These are phyloP conservation scores for Pythium coloratum DNA, from an alignment of 352 stramenopile genomes.

Conservation along the genomic window DNA sequence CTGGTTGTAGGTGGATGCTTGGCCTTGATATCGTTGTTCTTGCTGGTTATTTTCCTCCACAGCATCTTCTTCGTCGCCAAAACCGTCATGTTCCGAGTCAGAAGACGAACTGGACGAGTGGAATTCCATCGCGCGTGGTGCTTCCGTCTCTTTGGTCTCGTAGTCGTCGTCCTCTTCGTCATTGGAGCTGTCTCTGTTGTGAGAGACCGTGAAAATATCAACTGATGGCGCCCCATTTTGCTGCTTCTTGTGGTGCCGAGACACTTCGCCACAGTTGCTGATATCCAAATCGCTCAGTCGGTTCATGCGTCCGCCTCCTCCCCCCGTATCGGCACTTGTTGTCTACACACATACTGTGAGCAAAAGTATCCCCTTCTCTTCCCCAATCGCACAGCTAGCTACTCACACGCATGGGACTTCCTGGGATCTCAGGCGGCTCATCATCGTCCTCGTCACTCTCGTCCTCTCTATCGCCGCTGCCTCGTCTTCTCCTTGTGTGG, in stretches of 20 bases:
- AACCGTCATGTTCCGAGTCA: slow-evolving; percentile 30
- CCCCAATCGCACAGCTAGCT: no score
- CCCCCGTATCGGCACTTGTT: background rate
- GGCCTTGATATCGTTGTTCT: background rate
- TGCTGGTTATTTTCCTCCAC: slow-evolving; percentile 6
- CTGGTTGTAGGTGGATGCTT: background rate
- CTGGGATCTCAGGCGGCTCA: slow-evolving; percentile 74
- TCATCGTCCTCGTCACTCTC: slow-evolving; percentile 28
- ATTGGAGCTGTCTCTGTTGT: slow-evolving; percentile 25
- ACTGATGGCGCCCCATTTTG: background rate
- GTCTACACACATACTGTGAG: background rate
- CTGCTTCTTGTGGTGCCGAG: background rate
- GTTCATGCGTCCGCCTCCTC: slow-evolving; percentile 6
- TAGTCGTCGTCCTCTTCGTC: slow-evolving; percentile 57
- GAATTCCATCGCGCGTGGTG: slow-evolving; percentile 55
- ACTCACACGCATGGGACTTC: slow-evolving; percentile 51
- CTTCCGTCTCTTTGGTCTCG: slow-evolving; percentile 50
- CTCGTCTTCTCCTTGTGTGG: background rate
- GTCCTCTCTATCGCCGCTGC: background rate
- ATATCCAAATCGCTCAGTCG: slow-evolving; percentile 12
- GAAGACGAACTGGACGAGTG: slow-evolving; percentile 57
- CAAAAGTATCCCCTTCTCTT: no score
- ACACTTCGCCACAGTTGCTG: slow-evolving; percentile 7
- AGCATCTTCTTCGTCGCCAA: slow-evolving; percentile 14
- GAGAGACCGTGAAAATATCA: slow-evolving; percentile 22